A percentile compares a stretch with the other conserved stretches of the same genome.
phyloP scores from a whole-genome alignment of 2,329 filamentous ascomycete genomes.

The Fusarium acutatum region DNA sequence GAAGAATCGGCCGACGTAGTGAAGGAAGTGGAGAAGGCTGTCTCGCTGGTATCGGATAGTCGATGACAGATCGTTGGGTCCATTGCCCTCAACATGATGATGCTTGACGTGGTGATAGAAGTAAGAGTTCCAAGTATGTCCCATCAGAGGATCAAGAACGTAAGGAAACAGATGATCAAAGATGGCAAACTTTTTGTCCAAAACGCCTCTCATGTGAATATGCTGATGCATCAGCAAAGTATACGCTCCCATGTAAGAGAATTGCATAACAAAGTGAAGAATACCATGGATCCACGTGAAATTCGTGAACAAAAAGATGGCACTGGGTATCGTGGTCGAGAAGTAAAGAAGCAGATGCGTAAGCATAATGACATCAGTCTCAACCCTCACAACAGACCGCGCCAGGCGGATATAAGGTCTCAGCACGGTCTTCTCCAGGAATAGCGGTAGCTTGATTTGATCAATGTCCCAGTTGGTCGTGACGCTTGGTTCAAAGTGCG shows the following conservation, averaged over 20 bases:
- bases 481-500: slow-evolving; percentile 26
- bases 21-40: slow-evolving; percentile 69
- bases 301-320: slow-evolving; percentile 68
- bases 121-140: slow-evolving; percentile 87
- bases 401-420: slow-evolving; percentile 68
- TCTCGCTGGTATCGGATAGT: slow-evolving; percentile 82
- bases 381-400: slow-evolving; percentile 65
- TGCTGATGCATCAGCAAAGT: slow-evolving; percentile 87
- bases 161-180: slow-evolving; percentile 77
- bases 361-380: slow-evolving; percentile 80
- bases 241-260: slow-evolving; percentile 76
- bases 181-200: slow-evolving; percentile 61
- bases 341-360: slow-evolving; percentile 80
- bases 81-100: slow-evolving; percentile 84
- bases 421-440: slow-evolving; percentile 50
- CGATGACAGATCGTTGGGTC: slow-evolving; percentile 77
- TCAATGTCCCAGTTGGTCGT: slow-evolving; percentile 21
- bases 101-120: slow-evolving; percentile 89
- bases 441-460: slow-evolving; percentile 21
- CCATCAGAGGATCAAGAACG: slow-evolving; percentile 77
- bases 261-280: slow-evolving; percentile 70
- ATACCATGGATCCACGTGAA: slow-evolving; percentile 76
- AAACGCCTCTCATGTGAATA: slow-evolving; percentile 78
- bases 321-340: slow-evolving; percentile 74
- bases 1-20: slow-evolving; percentile 78